These are phyloP conservation scores for Agaricus subrufescens DNA, from an alignment of 768 basidiomycete species.

Conservation along the genomic window DNA sequence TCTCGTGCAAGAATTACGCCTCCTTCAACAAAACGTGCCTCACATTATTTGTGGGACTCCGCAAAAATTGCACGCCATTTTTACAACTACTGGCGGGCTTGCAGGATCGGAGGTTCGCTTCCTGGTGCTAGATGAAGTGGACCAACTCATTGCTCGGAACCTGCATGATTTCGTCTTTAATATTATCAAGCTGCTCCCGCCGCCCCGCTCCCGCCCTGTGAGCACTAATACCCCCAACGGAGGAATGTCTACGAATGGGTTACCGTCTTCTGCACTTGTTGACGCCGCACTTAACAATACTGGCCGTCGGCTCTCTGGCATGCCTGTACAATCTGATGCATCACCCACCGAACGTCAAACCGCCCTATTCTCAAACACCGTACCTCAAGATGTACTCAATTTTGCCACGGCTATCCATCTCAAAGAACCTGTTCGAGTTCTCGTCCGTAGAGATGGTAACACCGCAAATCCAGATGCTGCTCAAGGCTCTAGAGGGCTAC, in stretches of 20 bases:
- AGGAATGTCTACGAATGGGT: conserved; percentile 18
- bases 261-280: conserved; percentile 24
- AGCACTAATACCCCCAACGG: conserved; percentile 36
- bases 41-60: conserved; percentile 97
- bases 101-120: conserved; percentile 84
- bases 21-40: conserved; percentile 87
- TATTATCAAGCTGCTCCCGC: conserved; percentile 89
- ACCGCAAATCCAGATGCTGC: conserved; percentile 61
- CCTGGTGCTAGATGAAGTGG: conserved; percentile 95
- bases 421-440: conserved; percentile 94
- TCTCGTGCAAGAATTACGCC: conserved; percentile 70
- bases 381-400: conserved; percentile 96
- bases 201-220: conserved; percentile 69
- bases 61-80: conserved; percentile 90
- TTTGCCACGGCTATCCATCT: conserved; percentile 91
- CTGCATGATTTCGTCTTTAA: conserved; percentile 93
- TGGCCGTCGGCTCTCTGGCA: conserved; percentile 57
- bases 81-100: conserved; percentile 75
- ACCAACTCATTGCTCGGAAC: conserved; percentile 96
- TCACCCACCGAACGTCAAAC: conserved; percentile 74
- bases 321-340: conserved; percentile 37
- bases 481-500: conserved; percentile 76
- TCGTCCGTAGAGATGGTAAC: conserved; percentile 89
- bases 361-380: conserved; percentile 95
- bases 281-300: conserved; percentile 25